Evolutionary conservation across 306 rosid species (phyloP).

Genomic region (Quercus agrifolia): DNA sequence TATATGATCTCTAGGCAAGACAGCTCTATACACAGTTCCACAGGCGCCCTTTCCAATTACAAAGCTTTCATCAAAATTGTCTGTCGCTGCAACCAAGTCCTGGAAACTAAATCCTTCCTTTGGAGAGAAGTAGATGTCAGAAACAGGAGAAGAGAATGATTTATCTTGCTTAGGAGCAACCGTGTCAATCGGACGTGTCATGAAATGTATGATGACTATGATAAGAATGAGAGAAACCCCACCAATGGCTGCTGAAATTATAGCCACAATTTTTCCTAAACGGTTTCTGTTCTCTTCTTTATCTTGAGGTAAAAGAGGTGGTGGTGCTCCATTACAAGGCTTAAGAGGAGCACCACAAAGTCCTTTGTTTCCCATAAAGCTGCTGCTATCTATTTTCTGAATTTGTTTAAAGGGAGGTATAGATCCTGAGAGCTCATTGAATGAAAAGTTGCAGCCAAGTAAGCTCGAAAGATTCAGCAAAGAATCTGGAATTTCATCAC

Average conservation of each 20-base stretch:
- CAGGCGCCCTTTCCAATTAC: slow-evolving; percentile 89
- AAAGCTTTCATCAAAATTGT: slow-evolving; percentile 69
- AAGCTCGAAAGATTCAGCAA: slow-evolving; percentile 69
- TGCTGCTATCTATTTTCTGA: slow-evolving; percentile 59
- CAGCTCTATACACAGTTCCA: slow-evolving; percentile 88
- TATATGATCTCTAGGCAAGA: slow-evolving; percentile 58
- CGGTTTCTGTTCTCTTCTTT: slow-evolving; percentile 13
- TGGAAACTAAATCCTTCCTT: slow-evolving; percentile 79
- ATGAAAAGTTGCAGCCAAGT: slow-evolving; percentile 85
- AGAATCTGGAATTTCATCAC: slow-evolving; percentile 72
- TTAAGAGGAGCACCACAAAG: slow-evolving; percentile 78
- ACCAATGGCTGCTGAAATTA: slow-evolving; percentile 64
- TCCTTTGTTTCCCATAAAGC: slow-evolving; percentile 63
- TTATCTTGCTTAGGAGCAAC: slow-evolving; percentile 39
- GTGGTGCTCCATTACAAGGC: slow-evolving; percentile 43
- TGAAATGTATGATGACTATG: slow-evolving; percentile 55
- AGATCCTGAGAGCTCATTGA: slow-evolving; percentile 78
- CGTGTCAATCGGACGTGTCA: slow-evolving; percentile 55
- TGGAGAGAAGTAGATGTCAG: slow-evolving; percentile 78
- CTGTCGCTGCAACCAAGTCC: slow-evolving; percentile 86
- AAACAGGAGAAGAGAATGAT: slow-evolving; percentile 51
- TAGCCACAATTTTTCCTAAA: slow-evolving; percentile 53
- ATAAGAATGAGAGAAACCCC: slow-evolving; percentile 88
- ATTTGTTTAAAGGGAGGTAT: slow-evolving; percentile 59
- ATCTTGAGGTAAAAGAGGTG: slow-evolving; percentile 13